Evolutionary conservation across 164 flowering plant genomes (phyloP).

Genomic region (Stephania japonica): DNA sequence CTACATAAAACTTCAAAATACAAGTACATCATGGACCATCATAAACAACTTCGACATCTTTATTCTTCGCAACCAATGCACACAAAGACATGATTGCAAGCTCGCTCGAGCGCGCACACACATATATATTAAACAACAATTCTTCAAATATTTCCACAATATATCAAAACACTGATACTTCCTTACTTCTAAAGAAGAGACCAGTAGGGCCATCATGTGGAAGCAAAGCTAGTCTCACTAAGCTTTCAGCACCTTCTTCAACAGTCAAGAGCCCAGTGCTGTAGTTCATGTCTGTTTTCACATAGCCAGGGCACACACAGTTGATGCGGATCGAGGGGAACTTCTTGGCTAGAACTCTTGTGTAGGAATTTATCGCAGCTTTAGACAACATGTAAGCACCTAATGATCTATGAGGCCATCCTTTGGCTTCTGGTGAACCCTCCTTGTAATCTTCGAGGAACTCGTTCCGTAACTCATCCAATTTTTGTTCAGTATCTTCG

Average conservation of each 20-base stretch:
- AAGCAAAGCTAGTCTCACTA: not conserved
- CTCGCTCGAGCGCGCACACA: too few relatives aligned
- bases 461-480: not conserved
- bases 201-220: conserved; percentile 6
- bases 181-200: not conserved
- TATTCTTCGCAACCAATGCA: too few relatives aligned
- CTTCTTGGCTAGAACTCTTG: conserved; percentile 2
- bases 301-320: not conserved
- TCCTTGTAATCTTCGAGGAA: conserved; percentile 7
- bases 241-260: not conserved
- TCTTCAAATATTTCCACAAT: not conserved
- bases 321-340: conserved; percentile 1
- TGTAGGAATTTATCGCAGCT: conserved; percentile 2
- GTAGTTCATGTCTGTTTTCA: not conserved
- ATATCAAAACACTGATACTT: not conserved
- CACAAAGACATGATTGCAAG: too few relatives aligned
- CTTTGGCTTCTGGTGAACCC: not conserved
- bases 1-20: too few relatives aligned
- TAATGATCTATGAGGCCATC: not conserved
- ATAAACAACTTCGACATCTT: too few relatives aligned
- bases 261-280: not conserved
- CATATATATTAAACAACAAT: not conserved
- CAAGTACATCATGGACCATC: too few relatives aligned
- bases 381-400: conserved; percentile 4
- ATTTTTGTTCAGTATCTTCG: not conserved